phyloP scores from a whole-genome alignment of 2,329 filamentous ascomycete genomes.

The Hypoxylon sp. region DNA sequence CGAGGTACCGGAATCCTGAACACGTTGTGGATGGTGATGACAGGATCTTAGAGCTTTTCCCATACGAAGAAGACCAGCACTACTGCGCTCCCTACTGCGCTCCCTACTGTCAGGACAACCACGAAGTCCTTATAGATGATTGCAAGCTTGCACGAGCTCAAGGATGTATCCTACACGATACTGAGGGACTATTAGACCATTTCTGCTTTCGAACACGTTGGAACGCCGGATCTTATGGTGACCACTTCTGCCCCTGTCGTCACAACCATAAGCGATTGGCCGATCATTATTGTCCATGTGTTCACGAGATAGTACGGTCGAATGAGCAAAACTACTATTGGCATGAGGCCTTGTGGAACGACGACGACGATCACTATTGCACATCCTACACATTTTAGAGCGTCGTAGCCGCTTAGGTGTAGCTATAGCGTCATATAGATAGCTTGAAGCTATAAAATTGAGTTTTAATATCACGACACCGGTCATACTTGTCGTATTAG shows the following conservation, averaged over 20 bases:
- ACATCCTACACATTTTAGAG: not conserved
- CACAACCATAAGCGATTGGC: constrained; percentile 16
- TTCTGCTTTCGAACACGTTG: constrained; percentile 22
- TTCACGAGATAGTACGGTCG: constrained; percentile 5
- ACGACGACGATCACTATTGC: constrained; percentile 23
- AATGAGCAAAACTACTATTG: not conserved
- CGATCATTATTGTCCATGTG: constrained; percentile 41
- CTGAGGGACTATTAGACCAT: constrained; percentile 26
- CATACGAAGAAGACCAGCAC: constrained; percentile 10
- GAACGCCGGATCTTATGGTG: constrained; percentile 24
- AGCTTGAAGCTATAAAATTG: not conserved
- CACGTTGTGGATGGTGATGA: constrained; percentile 25
- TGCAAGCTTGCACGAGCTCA: constrained; percentile 14
- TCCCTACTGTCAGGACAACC: constrained; percentile 28
- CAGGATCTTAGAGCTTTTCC: constrained; percentile 34
- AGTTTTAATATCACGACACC: not conserved
- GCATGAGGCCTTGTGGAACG: not conserved
- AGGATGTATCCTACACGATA: constrained; percentile 23
- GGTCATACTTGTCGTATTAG: not conserved
- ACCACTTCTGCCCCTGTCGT: constrained; percentile 33
- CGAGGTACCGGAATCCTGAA: constrained; percentile 6
- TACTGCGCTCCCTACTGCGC: constrained; percentile 33
- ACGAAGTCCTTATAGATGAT: not conserved
- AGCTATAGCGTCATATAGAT: not conserved
- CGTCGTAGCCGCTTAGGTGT: not conserved